Evolutionary conservation across 2,329 filamentous ascomycete species (phyloP), one percentile per base, ranked within the genome.

Genomic region (Aspergillus niger): DNA sequence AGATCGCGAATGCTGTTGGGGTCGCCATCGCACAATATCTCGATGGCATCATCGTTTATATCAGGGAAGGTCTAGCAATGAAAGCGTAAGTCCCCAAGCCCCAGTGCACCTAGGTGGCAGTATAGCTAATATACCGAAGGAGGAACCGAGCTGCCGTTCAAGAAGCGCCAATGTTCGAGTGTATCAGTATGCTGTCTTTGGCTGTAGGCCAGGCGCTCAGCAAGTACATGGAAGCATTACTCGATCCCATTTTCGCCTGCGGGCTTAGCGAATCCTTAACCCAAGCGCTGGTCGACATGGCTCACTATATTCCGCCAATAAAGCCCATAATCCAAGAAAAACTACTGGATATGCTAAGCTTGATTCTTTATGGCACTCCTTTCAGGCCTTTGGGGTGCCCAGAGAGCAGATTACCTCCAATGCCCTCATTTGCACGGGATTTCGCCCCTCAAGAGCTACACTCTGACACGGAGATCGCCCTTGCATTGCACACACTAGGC

Each of bases 171-270:
- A 94, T 98, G 63, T 98, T 98, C 70, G 91, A 97, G 77, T 99
- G 95, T 77, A 96, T 99, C 74, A 99, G 96, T 75, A 93, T 96
- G 80, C 85, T 99, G 55, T 92, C 95, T 0, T 90, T 96, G 49
- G 95, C 95, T 3, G 95, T 98, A 30, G 95, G 95, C 1, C 95
- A 99, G 79, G 95, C 94, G 0, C 82, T 99, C 56, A 98, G 92
- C 83, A 99, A 98, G 78, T 97, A 98, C 74, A 97, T 99, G 88
- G 93, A 97, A 73, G 91, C 93, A 11, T 81, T 99, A 28, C 84
- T 99, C 8, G 94, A 97, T 68, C 93, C 96, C 10, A 97, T 99
- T 61, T 99, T 99, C 76, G 93, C 92, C 15, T 99, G 95, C 73
- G 95, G 96, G 52, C 83, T 99, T 55, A 97, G 92, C 39, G 91